A percentile compares a stretch with the other conserved stretches of the same genome.
phyloP scores from a whole-genome alignment of 1,284 basidiomycete species.

The Phellinidium pouzarii region DNA sequence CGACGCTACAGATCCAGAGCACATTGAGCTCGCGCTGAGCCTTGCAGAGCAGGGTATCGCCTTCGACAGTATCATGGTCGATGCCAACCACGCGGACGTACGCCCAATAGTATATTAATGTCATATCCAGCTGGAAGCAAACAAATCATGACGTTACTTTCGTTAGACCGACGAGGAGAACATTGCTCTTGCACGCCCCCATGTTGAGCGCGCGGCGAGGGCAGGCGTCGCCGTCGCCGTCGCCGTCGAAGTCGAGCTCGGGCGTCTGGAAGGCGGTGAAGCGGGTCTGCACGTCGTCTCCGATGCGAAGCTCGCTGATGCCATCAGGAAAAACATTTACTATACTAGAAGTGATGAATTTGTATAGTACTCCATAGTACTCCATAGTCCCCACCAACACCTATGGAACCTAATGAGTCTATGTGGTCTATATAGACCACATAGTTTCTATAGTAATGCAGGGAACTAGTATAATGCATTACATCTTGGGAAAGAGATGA shows the following conservation, averaged over 20 bases:
- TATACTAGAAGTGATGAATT: too few species aligned
- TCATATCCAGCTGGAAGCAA: not conserved
- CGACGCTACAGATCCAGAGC: slow-evolving; percentile 42
- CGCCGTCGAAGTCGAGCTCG: slow-evolving; percentile 44
- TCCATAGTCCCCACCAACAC: too few species aligned
- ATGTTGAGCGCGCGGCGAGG: slow-evolving; percentile 37
- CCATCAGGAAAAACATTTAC: too few species aligned
- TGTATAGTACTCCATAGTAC: too few species aligned
- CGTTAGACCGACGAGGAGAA: slow-evolving; percentile 44
- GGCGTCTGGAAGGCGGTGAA: slow-evolving; percentile 46
- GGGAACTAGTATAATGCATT: too few species aligned
- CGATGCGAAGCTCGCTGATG: slow-evolving; percentile 41
- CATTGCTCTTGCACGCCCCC: slow-evolving; percentile 38
- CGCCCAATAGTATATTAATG: not conserved
- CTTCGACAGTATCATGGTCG: slow-evolving; percentile 48
- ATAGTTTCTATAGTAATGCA: too few species aligned
- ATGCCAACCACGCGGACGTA: slow-evolving; percentile 43
- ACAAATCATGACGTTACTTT: not conserved
- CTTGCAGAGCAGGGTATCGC: slow-evolving; percentile 42
- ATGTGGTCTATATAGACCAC: too few species aligned
- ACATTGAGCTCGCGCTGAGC: slow-evolving; percentile 39
- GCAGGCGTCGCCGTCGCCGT: slow-evolving; percentile 39
- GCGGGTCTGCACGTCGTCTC: slow-evolving; percentile 42
- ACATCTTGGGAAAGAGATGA: too few species aligned
- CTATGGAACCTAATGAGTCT: too few species aligned